Evolutionary conservation across 352 stramenopile genomes (phyloP).

Genomic region (Peronospora tabacina): DNA sequence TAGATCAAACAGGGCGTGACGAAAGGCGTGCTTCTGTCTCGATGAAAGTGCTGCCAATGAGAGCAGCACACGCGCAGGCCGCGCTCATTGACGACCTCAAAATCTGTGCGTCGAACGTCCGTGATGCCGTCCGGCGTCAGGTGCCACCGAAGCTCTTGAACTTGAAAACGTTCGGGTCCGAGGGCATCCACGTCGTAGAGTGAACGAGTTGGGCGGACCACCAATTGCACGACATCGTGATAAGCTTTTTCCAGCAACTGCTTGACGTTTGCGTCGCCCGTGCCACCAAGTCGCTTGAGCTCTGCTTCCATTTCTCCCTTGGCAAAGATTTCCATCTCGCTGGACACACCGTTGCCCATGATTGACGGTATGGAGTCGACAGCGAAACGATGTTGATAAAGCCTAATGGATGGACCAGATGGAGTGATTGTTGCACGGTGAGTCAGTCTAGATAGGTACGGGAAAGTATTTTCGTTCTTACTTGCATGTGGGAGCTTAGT

Average conservation of each 20-base stretch:
- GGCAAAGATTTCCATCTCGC: slow-evolving; percentile 76
- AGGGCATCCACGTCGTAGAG: slow-evolving; percentile 47
- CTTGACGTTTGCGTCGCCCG: slow-evolving; percentile 64
- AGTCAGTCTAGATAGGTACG: too few species aligned
- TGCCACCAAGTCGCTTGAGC: slow-evolving; percentile 53
- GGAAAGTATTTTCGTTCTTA: too few species aligned
- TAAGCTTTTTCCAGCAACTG: slow-evolving; percentile 68
- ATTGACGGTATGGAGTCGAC: neutral
- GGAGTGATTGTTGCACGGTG: too few species aligned
- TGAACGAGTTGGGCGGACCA: slow-evolving; percentile 65
- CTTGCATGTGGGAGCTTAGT: too few species aligned
- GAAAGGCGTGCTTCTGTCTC: slow-evolving; percentile 8
- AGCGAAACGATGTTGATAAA: too few species aligned
- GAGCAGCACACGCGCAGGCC: slow-evolving; percentile 58
- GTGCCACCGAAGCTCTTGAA: slow-evolving; percentile 26
- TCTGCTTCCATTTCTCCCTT: slow-evolving; percentile 71
- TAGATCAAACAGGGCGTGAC: slow-evolving; percentile 61
- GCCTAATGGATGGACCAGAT: neutral
- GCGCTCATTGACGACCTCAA: slow-evolving; percentile 64
- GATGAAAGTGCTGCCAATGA: slow-evolving; percentile 59
- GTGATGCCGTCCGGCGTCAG: slow-evolving; percentile 13
- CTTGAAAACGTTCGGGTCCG: slow-evolving; percentile 37
- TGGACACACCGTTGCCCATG: slow-evolving; percentile 72
- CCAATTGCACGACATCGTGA: slow-evolving; percentile 59
- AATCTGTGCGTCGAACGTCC: slow-evolving; percentile 41